Evolutionary conservation across 345 rosid genomes (phyloP), one percentile per base, ranked within the genome.

Genomic region (Pelargonium nanum): DNA sequence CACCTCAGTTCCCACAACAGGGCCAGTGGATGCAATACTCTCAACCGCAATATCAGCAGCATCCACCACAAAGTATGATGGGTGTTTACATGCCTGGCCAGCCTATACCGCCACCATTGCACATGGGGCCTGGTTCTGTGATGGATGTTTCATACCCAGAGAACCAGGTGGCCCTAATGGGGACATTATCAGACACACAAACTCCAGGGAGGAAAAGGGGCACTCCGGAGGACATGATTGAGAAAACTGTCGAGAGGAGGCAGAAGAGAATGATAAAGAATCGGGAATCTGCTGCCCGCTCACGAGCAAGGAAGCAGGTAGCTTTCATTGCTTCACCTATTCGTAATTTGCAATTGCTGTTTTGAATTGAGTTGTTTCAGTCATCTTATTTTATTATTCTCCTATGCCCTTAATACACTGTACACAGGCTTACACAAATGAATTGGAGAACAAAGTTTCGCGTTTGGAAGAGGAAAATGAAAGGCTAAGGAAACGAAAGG

Each of bases 381-480:
- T 53, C 55, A 19, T 24, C 56, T 59, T 63, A 25, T 65, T 40
- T 40, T 15, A 40, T 40, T 7, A 40, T 40, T n/a, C n/a, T n/a
- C n/a, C n/a, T n/a, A n/a, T n/a, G n/a, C n/a, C n/a, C n/a, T n/a
- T n/a, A n/a, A 17, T 25, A 56, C 51, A 16, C 56, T 56, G 26
- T 70, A 61, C 58, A 65, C 91, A 92, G 97, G 97, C 99, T 50
- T 94, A 90, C 76, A 94, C 97, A 60, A 86, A 78, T 74, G 97
- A 94, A 70, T 74, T 94, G 75, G 97, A 94, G 83, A 77, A 80
- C 73, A 94, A 94, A 79, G 90, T 94, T 68, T 89, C 95, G 7
- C 76, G 80, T 53, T 69, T 94, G 69, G 96, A 90, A 83, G 95
- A 90, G 79, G 96, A 94, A 80, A 94, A 88, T 62, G 89, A 88